phyloP scores from a whole-genome alignment of 2,329 filamentous ascomycete genomes.

The Trichoderma gracile region DNA sequence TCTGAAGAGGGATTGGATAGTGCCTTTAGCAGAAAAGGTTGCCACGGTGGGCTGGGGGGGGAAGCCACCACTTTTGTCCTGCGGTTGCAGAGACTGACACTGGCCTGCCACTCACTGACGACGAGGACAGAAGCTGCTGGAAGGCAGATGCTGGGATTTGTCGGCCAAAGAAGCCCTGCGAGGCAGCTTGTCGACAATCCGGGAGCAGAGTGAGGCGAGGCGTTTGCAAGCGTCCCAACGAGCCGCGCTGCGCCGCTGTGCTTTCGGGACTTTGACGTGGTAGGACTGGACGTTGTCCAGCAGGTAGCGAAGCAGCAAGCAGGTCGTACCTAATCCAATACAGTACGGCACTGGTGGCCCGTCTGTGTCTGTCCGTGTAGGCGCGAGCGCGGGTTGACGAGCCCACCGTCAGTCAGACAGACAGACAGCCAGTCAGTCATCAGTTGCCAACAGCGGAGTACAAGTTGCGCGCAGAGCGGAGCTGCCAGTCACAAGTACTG shows the following conservation, averaged over 20 bases:
- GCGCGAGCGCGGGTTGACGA: background rate
- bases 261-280: background rate
- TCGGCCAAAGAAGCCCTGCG: constrained; percentile 5
- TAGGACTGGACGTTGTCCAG: background rate
- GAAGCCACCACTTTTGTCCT: constrained; percentile 8
- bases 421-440: background rate
- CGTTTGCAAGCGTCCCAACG: constrained; percentile 19
- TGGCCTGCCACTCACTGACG: background rate
- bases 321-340: background rate
- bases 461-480: background rate
- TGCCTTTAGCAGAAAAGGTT: constrained; percentile 3
- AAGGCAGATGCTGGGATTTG: too few relatives aligned
- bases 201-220: background rate
- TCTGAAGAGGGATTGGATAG: background rate
- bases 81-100: constrained; percentile 2
- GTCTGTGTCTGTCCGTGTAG: background rate
- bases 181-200: constrained; percentile 16
- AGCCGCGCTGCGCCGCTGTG: constrained; percentile 15
- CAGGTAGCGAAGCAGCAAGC: background rate
- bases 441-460: background rate
- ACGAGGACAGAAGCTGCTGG: too few relatives aligned
- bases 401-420: background rate
- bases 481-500: background rate
- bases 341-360: background rate
- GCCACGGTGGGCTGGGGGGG: constrained; percentile 22